Conservation (phyloP, 1,284 basidiomycete genomes). For the Cronartium quercuum region DNA sequence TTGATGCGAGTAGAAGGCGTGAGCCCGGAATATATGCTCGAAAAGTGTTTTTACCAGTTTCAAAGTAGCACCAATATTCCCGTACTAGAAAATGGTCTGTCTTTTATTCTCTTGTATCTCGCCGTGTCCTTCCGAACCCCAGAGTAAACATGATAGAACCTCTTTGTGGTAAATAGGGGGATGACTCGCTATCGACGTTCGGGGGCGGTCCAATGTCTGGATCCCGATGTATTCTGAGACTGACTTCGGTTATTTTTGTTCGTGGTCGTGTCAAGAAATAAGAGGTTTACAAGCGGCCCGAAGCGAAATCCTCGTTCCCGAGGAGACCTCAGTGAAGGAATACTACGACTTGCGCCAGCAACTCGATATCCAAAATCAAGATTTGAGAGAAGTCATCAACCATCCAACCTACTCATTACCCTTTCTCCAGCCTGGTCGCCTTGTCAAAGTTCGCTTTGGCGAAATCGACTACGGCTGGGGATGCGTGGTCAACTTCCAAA, state of each 20-base stretch:
- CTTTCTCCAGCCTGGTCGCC: constrained; percentile 83
- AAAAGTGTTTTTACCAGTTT: constrained; percentile 96
- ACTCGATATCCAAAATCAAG: constrained; percentile 71
- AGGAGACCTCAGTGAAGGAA: constrained; percentile 75
- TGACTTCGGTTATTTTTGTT: constrained; percentile 13
- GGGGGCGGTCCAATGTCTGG: too few relatives aligned
- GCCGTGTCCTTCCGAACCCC: too few relatives aligned
- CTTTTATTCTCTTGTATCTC: not conserved
- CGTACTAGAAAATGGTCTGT: constrained; percentile 58
- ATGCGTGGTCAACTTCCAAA: constrained; percentile 83
- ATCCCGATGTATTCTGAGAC: too few relatives aligned
- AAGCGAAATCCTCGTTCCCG: constrained; percentile 64
- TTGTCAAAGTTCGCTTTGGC: constrained; percentile 80
- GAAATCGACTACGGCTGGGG: constrained; percentile 95
- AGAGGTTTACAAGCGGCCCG: constrained; percentile 63
- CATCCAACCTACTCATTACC: constrained; percentile 90
- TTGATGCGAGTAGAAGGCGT: constrained; percentile 98
- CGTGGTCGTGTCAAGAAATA: constrained; percentile 50
- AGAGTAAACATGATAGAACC: too few relatives aligned
- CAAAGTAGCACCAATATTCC: constrained; percentile 89
- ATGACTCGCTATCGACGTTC: too few relatives aligned
- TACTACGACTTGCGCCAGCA: constrained; percentile 90
- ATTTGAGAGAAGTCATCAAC: constrained; percentile 85
- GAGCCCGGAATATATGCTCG: constrained; percentile 97
- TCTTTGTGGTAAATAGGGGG: too few relatives aligned